Conservation (phyloP, 2,329 filamentous ascomycete species). For the Scortechinia acanthostroma region DNA sequence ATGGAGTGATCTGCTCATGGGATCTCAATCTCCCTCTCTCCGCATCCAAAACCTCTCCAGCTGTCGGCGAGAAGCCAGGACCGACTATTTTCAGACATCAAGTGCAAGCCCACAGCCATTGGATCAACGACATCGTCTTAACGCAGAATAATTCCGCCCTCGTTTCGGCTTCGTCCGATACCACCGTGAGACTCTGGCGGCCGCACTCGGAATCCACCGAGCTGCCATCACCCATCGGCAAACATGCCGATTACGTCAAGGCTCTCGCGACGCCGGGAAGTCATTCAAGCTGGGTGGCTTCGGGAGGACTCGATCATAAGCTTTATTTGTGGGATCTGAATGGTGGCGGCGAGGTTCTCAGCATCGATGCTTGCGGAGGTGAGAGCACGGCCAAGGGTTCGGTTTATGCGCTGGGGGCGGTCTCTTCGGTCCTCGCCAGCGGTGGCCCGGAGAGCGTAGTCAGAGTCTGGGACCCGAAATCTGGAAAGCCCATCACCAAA, state of each 20-base stretch:
- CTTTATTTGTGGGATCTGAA: slow-evolving; percentile 91
- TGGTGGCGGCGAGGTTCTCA: slow-evolving; percentile 76
- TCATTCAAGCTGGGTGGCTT: slow-evolving; percentile 78
- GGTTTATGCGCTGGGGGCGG: slow-evolving; percentile 81
- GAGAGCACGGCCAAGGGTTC: slow-evolving; percentile 86
- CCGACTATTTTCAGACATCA: slow-evolving; percentile 51
- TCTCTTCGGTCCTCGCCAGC: slow-evolving; percentile 75
- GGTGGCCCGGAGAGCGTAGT: slow-evolving; percentile 92
- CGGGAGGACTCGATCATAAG: slow-evolving; percentile 85
- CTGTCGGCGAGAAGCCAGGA: slow-evolving; percentile 20
- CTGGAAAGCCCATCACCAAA: slow-evolving; percentile 86
- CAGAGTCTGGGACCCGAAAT: slow-evolving; percentile 81
- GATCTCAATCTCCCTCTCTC: slow-evolving; percentile 58
- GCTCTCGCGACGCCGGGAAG: slow-evolving; percentile 70
- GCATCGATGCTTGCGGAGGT: slow-evolving; percentile 78
- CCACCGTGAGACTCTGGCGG: slow-evolving; percentile 87
- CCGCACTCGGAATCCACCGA: slow-evolving; percentile 61
- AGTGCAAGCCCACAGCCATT: slow-evolving; percentile 78
- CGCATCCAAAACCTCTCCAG: slow-evolving; percentile 15
- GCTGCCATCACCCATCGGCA: slow-evolving; percentile 74
- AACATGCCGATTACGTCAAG: slow-evolving; percentile 95
- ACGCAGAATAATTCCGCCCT: slow-evolving; percentile 72
- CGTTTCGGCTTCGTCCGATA: slow-evolving; percentile 86
- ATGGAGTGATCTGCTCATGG: slow-evolving; percentile 95
- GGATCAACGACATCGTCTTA: slow-evolving; percentile 88